A percentile compares a stretch with the other conserved stretches of the same genome.
These are phyloP conservation scores for Secale cereale DNA, from an alignment of 176 grass and related monocot species.

Conservation along the genomic window DNA sequence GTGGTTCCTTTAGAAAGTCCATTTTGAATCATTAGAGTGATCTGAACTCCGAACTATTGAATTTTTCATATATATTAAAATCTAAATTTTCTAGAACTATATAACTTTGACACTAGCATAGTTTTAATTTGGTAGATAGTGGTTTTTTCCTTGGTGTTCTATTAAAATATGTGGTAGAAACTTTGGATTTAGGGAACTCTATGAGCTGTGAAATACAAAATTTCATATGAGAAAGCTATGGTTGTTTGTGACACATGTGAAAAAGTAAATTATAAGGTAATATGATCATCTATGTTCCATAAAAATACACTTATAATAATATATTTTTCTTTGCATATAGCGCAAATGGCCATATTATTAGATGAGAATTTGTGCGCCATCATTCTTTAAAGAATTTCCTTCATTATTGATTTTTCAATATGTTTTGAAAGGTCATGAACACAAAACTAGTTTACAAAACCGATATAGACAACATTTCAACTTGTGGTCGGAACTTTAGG, in stretches of 20 bases:
- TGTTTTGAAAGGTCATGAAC: background rate
- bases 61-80: background rate
- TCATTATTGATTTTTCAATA: background rate
- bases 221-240: background rate
- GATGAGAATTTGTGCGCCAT: background rate
- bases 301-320: background rate
- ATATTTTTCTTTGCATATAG: background rate
- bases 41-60: background rate
- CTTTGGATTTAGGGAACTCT: too few relatives aligned
- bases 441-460: background rate
- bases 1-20: background rate
- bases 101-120: background rate
- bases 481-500: background rate
- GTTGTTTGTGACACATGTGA: too few relatives aligned
- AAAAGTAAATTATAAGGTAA: background rate
- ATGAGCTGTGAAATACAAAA: background rate
- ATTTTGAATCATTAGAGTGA: background rate
- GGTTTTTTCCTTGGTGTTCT: background rate
- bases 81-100: background rate
- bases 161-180: too few relatives aligned
- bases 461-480: background rate
- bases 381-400: background rate
- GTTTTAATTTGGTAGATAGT: background rate
- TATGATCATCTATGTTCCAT: background rate
- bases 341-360: background rate